Conservation (phyloP, 306 rosid genomes). For the Trifolium subterraneum region DNA sequence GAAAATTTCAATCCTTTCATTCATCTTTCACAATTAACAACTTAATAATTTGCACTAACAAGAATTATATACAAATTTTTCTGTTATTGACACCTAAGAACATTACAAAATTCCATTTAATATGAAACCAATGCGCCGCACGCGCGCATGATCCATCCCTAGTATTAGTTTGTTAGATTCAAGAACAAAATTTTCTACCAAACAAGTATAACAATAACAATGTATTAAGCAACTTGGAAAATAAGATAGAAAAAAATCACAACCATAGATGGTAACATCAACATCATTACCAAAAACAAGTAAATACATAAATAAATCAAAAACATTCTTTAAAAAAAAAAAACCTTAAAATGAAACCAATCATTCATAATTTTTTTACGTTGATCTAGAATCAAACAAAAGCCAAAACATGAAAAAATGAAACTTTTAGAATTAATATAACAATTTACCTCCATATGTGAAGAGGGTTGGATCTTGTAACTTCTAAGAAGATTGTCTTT, state of each 20-base stretch:
- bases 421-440: background rate
- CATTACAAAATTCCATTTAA: background rate
- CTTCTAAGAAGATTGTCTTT: conserved; percentile 65
- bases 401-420: background rate
- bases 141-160: conserved; percentile 4
- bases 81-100: conserved; percentile 14
- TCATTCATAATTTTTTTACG: too few relatives aligned
- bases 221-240: conserved; percentile 13
- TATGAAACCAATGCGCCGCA: conserved; percentile 6
- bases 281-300: conserved; percentile 5
- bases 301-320: background rate
- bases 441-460: conserved; percentile 59
- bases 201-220: conserved; percentile 15
- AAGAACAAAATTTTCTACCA: background rate
- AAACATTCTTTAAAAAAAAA: too few relatives aligned
- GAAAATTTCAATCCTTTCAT: conserved; percentile 42
- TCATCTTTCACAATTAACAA: conserved; percentile 22
- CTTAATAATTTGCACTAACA: conserved; percentile 2
- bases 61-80: conserved; percentile 3
- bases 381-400: background rate
- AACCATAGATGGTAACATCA: background rate
- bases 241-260: background rate
- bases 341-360: too few relatives aligned
- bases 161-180: background rate
- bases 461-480: conserved; percentile 65